A percentile compares a stretch with the other conserved stretches of the same genome.
Conservation (phyloP, 2,329 filamentous ascomycete genomes). For the Pseudocercospora pini-densiflorae region DNA sequence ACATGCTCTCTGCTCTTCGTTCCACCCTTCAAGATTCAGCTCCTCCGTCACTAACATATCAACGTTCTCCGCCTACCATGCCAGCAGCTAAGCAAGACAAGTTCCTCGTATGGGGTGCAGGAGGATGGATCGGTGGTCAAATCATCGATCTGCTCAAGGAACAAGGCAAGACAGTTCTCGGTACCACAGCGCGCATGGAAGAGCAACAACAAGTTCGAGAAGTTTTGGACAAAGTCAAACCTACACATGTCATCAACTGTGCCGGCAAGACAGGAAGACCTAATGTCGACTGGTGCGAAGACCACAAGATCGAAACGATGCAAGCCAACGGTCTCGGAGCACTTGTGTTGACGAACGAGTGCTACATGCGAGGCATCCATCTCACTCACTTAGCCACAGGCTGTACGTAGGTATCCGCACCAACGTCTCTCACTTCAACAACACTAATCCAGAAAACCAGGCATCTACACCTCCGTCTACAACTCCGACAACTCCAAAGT, state of each 20-base stretch:
- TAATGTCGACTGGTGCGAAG: slow-evolving; percentile 74
- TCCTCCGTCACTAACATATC: background rate
- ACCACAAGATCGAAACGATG: slow-evolving; percentile 69
- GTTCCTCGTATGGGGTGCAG: slow-evolving; percentile 68
- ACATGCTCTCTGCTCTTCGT: slow-evolving; percentile 8
- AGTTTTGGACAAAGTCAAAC: slow-evolving; percentile 63
- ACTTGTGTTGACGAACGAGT: slow-evolving; percentile 66
- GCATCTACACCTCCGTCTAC: slow-evolving; percentile 35
- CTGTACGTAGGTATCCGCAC: slow-evolving; percentile 52
- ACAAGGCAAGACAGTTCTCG: slow-evolving; percentile 65
- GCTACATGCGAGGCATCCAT: slow-evolving; percentile 63
- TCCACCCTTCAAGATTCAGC: slow-evolving; percentile 4
- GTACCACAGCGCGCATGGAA: slow-evolving; percentile 69
- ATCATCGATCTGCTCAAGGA: slow-evolving; percentile 62
- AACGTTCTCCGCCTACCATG: slow-evolving; percentile 12
- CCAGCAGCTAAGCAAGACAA: slow-evolving; percentile 39
- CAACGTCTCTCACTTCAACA: background rate
- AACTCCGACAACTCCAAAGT: slow-evolving; percentile 58
- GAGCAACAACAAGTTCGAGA: slow-evolving; percentile 61
- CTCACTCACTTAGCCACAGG: slow-evolving; percentile 70
- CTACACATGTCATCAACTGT: slow-evolving; percentile 69
- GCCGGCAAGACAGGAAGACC: slow-evolving; percentile 69
- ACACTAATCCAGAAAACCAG: slow-evolving; percentile 15
- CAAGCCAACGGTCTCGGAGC: slow-evolving; percentile 70
- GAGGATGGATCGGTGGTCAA: slow-evolving; percentile 67